Evolutionary conservation across 768 basidiomycete species (phyloP).

Genomic region (Tulasnella sp.): DNA sequence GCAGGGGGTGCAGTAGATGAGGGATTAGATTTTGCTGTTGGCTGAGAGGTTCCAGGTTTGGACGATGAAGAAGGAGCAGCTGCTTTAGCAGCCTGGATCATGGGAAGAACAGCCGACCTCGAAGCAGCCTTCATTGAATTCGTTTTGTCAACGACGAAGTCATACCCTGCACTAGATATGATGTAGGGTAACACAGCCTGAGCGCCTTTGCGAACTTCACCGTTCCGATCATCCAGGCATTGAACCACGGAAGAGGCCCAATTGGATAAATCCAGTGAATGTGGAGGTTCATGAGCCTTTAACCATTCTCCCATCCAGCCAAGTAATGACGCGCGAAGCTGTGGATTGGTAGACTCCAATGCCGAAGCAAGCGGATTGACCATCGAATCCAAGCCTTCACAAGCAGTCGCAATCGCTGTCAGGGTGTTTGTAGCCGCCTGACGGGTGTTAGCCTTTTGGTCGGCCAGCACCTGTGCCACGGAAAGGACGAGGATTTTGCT

Average conservation of each 20-base stretch:
- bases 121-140: conserved; percentile 85
- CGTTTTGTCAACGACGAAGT: conserved; percentile 76
- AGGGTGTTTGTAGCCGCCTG: conserved; percentile 64
- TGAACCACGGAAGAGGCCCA: conserved; percentile 54
- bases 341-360: conserved; percentile 75
- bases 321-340: conserved; percentile 67
- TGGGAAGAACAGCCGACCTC: conserved; percentile 62
- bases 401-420: conserved; percentile 69
- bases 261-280: conserved; percentile 49
- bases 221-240: conserved; percentile 80
- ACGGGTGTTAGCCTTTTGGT: conserved; percentile 83
- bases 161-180: conserved; percentile 63
- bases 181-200: conserved; percentile 67
- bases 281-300: conserved; percentile 37
- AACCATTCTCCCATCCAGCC: conserved; percentile 74
- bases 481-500: conserved; percentile 61
- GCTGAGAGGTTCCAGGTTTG: conserved; percentile 28
- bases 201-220: conserved; percentile 85
- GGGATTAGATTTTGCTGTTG: conserved; percentile 20
- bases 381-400: conserved; percentile 75
- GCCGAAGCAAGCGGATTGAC: conserved; percentile 62
- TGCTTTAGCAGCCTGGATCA: conserved; percentile 65
- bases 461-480: conserved; percentile 72
- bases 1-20: background rate
- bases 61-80: conserved; percentile 29